Evolutionary conservation across 2,329 filamentous ascomycete species (phyloP), one percentile per base, ranked within the genome.

Genomic region (Sporothrix phasma): DNA sequence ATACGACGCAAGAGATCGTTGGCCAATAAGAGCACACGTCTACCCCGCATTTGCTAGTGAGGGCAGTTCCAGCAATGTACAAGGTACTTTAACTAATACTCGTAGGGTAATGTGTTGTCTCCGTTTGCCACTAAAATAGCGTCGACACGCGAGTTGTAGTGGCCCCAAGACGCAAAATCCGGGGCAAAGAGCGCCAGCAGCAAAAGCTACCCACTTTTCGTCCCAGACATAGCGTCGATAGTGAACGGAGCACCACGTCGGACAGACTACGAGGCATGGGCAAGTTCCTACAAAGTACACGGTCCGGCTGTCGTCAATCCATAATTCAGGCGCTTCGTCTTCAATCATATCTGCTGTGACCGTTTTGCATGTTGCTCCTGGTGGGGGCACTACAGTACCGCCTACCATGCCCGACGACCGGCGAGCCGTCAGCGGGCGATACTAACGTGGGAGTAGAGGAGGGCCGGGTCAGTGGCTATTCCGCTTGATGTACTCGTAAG

Each of bases 1-100:
- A 24, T 41, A 13, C 17, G 10, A 22, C 59, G 45, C 59, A 51
- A 61, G 45, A 22, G 31, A 15, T 29, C n/a, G 0, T 10, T 11
- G 17, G n/a, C 61, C 47, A 62, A 62, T 24, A 7, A 62, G 3
- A 37, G 2, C 11, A 5, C 6, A 22, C 15, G 51, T 6, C 22
- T 64, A 64, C 62, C 62, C 62, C 62, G 62, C 62, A 63, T 63
- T 45, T 62, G 61, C 47, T 41, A 58, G 53, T 26, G 34, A 19
- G 8, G 17, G n/a, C n/a, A n/a, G n/a, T n/a, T n/a, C n/a, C n/a
- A n/a, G n/a, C n/a, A n/a, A n/a, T n/a, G n/a, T n/a, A n/a, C n/a
- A n/a, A n/a, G n/a, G n/a, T n/a, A n/a, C n/a, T n/a, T n/a, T n/a
- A n/a, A n/a, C n/a, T n/a, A n/a, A n/a, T n/a, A n/a, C n/a, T n/a